A percentile compares a stretch with the other conserved stretches of the same genome.
Evolutionary conservation across 768 basidiomycete genomes (phyloP).

Genomic region (Lactarius psammicola): DNA sequence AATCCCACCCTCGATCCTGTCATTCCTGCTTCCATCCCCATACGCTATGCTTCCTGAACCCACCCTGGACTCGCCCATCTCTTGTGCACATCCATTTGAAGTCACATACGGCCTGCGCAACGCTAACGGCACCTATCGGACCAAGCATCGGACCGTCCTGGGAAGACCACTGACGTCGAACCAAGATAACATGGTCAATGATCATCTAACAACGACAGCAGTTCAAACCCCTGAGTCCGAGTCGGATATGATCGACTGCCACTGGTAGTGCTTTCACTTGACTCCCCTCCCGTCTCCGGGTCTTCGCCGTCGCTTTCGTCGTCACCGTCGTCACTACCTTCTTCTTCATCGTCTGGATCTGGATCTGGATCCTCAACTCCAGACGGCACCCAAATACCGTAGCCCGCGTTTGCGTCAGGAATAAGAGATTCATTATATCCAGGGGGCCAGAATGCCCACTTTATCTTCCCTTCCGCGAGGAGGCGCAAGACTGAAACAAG

Average conservation of each 20-base stretch:
- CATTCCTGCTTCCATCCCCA: too few species aligned
- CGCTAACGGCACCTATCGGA: too few species aligned
- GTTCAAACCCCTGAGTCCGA: neutral
- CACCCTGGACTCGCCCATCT: too few species aligned
- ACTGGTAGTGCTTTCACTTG: neutral
- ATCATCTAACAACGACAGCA: neutral
- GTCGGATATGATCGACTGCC: neutral
- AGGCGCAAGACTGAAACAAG: slow-evolving; percentile 62
- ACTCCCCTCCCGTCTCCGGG: slow-evolving; percentile 24
- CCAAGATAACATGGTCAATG: slow-evolving; percentile 20
- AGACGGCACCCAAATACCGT: slow-evolving; percentile 60
- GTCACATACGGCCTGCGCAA: too few species aligned
- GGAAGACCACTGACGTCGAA: neutral
- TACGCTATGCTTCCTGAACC: too few species aligned
- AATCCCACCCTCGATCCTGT: too few species aligned
- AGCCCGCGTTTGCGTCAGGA: slow-evolving; percentile 33
- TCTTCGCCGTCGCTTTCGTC: slow-evolving; percentile 32
- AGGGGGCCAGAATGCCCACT: slow-evolving; percentile 88
- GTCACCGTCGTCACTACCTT: slow-evolving; percentile 37
- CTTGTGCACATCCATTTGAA: too few species aligned
- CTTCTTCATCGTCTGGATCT: slow-evolving; percentile 37
- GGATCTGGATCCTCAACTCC: slow-evolving; percentile 29
- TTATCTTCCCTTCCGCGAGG: slow-evolving; percentile 77
- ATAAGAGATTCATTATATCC: slow-evolving; percentile 35
- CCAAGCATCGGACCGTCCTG: neutral